Base-by-base conservation (phyloP, 805 yeast genomes). In the Sungouiella blattae region DNA sequence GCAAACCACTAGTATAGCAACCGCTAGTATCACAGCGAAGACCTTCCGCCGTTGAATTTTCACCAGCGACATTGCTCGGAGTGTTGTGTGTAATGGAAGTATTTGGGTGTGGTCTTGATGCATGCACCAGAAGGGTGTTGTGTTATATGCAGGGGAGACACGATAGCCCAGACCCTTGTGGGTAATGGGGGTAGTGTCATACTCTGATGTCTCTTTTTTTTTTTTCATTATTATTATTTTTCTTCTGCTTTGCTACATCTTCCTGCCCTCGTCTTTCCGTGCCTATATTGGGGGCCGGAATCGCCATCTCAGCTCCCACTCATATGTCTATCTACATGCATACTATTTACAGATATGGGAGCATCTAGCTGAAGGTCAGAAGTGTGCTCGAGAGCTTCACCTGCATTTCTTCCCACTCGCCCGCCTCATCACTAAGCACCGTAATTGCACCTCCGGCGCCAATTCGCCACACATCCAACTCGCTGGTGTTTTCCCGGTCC, bases 391-490 rank as follows among this genome's bases (percentile, higher is more conserved):
- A 78, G 21, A 93, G 63, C 58, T 93, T 93, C 9, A 83, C 64
- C 30, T 71, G 58, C 95, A 93, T 83, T 55, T 93, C 99, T 20
- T 87, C 88, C 83, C 93, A 86, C 58, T 93, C 99, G 2, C 82
- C 91, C 16, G 76, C 77, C n/a, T 70, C 65, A 17, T 86, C 78
- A 54, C 96, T 87, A 41, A 93, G 65, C 2, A 88, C 89, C 0
- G 98, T 93, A 29, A 93, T 80, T 12, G 98, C 99, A 4, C 99
- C 99, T 11, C 99, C 99, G 6, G 98, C 98, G 1, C 99, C 99
- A 36, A 91, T 77, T 43, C 87, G 69, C 95, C 96, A 93, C 5
- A 63, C 52, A 6, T 56, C 52, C 15, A 32, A 35, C 9, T 22
- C 33, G 4, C 27, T 37, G n/a, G 36, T 42, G 31, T 64, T 56